These are phyloP conservation scores for Agroathelia rolfsii DNA, from an alignment of 1,284 basidiomycete genomes.

Conservation along the genomic window DNA sequence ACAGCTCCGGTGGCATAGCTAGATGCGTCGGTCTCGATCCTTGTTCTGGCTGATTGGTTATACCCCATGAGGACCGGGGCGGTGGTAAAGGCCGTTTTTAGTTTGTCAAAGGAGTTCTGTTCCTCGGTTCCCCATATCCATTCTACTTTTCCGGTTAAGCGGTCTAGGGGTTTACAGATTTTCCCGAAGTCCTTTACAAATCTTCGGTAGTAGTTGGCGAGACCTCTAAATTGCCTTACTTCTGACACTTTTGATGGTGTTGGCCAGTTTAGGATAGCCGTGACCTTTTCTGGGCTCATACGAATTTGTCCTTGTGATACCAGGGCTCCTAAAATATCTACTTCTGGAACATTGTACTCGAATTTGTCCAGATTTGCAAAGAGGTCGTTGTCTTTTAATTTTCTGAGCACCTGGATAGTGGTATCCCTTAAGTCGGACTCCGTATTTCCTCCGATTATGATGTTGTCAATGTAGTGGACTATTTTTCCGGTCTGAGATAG, in stretches of 20 bases:
- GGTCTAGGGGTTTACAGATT: conserved; percentile 17
- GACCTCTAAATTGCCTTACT: conserved; percentile 23
- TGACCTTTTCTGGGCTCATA: conserved; percentile 23
- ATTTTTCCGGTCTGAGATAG: conserved; percentile 9
- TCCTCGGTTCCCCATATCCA: conserved; percentile 13
- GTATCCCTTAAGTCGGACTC: conserved; percentile 14
- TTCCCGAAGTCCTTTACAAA: conserved; percentile 29
- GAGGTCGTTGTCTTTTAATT: conserved; percentile 19
- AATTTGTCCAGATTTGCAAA: conserved; percentile 28
- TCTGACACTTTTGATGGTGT: conserved; percentile 16
- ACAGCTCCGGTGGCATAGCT: conserved; percentile 18
- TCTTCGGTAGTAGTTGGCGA: conserved; percentile 26
- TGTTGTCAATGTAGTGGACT: conserved; percentile 15
- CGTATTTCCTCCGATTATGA: conserved; percentile 12
- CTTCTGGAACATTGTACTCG: conserved; percentile 19
- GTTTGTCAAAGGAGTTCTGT: conserved; percentile 16
- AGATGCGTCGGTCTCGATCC: conserved; percentile 21
- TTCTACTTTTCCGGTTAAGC: conserved; percentile 12
- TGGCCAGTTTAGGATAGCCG: conserved; percentile 21
- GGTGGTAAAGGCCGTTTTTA: conserved; percentile 17
- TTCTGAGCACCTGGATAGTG: conserved; percentile 20
- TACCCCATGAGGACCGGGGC: conserved; percentile 16
- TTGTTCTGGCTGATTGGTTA: conserved; percentile 13
- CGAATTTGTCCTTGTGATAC: conserved; percentile 16
- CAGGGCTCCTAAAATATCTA: conserved; percentile 32